These are phyloP conservation scores for Lotmaria passim DNA, from an alignment of 208 protist species.

Conservation along the genomic window DNA sequence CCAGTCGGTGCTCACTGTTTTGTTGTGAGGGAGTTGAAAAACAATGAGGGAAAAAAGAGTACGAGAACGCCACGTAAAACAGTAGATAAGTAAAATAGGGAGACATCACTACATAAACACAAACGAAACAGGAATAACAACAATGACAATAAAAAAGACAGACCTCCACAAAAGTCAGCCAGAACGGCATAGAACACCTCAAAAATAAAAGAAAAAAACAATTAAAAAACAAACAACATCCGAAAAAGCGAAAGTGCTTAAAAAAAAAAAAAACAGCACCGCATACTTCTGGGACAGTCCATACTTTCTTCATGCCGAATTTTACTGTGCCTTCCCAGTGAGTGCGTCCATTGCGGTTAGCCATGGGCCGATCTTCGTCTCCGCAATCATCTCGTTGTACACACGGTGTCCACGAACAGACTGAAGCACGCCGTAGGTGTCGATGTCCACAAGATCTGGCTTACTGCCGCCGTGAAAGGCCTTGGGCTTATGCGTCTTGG, in stretches of 20 bases:
- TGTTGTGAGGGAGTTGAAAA: conserved; percentile 11
- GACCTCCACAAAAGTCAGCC: no score
- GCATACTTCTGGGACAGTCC: not conserved
- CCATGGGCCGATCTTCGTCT: conserved; percentile 70
- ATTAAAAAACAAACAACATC: no score
- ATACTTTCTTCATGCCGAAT: not conserved
- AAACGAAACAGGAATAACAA: no score
- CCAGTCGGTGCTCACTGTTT: conserved; percentile 1
- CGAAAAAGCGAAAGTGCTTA: no score
- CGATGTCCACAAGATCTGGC: conserved; percentile 87
- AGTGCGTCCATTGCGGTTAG: conserved; percentile 62
- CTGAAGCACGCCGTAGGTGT: conserved; percentile 91
- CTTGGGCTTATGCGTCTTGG: conserved; percentile 56
- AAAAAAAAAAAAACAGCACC: not conserved
- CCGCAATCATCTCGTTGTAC: conserved; percentile 78
- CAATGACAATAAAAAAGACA: no score
- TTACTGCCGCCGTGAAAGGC: conserved; percentile 84
- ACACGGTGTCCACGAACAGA: conserved; percentile 83
- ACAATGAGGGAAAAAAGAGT: not conserved
- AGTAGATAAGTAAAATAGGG: no score
- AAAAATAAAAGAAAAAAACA: no score
- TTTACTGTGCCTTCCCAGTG: conserved; percentile 30
- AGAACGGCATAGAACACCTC: no score
- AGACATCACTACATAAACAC: no score
- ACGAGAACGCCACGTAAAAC: no score